Evolutionary conservation across 345 rosid genomes (phyloP).

Genomic region (Kandelia obovata): DNA sequence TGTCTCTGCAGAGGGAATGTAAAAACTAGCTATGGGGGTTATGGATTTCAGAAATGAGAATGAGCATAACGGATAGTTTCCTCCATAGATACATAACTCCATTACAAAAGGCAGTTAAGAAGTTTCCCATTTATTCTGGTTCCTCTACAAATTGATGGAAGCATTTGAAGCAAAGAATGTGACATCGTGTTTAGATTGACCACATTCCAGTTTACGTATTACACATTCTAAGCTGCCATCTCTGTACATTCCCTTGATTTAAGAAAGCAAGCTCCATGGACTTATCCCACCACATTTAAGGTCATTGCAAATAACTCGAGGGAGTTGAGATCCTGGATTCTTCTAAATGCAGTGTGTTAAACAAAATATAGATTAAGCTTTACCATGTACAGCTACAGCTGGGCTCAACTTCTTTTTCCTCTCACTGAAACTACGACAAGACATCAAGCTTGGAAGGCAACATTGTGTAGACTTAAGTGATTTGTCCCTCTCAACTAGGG

Average conservation of each 20-base stretch:
- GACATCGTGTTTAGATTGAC: not conserved
- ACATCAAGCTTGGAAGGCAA: slow-evolving; percentile 75
- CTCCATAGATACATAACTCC: not conserved
- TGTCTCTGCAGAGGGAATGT: too few species aligned
- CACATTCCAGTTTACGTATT: not conserved
- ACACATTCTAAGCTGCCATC: slow-evolving; percentile 4
- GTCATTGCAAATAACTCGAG: not conserved
- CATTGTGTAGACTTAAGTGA: slow-evolving; percentile 42
- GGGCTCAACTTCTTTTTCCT: slow-evolving; percentile 69
- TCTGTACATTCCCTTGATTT: slow-evolving; percentile 14
- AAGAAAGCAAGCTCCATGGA: not conserved
- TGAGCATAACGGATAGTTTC: not conserved
- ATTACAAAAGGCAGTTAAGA: slow-evolving; percentile 5
- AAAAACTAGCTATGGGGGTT: too few species aligned
- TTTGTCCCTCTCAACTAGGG: slow-evolving; percentile 35
- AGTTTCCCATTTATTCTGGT: not conserved
- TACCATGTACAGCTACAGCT: slow-evolving; percentile 22
- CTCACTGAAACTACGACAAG: slow-evolving; percentile 53
- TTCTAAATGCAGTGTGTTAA: not conserved
- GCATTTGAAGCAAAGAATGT: not conserved
- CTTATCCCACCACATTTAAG: slow-evolving; percentile 3
- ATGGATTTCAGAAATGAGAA: too few species aligned
- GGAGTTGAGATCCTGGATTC: not conserved
- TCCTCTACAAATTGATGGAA: not conserved
- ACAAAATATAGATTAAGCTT: not conserved